Evolutionary conservation across 192 early-diverging fungal genomes (phyloP).

Genomic region (Coemansia furcata): DNA sequence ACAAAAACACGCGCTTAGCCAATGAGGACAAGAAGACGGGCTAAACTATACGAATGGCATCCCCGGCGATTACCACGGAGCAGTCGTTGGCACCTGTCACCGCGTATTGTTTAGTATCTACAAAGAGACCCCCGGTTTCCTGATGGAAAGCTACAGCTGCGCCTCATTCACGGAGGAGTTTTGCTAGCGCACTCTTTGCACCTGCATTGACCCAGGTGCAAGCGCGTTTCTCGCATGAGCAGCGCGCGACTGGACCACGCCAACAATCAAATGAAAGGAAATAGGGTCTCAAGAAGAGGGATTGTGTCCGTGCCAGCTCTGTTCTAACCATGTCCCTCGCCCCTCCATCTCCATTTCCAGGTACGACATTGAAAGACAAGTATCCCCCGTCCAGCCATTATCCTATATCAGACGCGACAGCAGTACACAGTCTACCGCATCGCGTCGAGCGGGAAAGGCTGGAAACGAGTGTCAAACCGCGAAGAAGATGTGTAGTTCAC

Average conservation of each 20-base stretch:
- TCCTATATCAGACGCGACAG: not conserved
- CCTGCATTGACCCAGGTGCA: not conserved
- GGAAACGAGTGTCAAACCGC: not conserved
- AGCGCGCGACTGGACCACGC: not conserved
- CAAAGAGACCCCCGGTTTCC: not conserved
- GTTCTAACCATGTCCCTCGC: not conserved
- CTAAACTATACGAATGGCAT: not conserved
- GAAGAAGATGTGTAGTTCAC: not conserved
- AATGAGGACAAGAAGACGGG: not conserved
- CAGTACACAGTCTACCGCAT: not conserved
- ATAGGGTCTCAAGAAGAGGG: not conserved
- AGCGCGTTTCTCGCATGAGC: not conserved
- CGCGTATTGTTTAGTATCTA: not conserved
- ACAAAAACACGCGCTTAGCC: not conserved
- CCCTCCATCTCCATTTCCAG: slow-evolving; percentile 1
- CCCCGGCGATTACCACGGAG: not conserved
- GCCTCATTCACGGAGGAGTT: not conserved
- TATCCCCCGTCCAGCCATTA: not conserved
- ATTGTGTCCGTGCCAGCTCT: slow-evolving; percentile 2
- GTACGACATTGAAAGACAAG: not conserved
- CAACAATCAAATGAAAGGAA: not conserved
- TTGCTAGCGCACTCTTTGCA: not conserved
- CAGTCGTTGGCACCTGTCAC: not conserved
- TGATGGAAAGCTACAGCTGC: not conserved
- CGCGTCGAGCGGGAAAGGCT: not conserved